phyloP scores from a whole-genome alignment of 345 rosid genomes.

The Gossypium bickii region DNA sequence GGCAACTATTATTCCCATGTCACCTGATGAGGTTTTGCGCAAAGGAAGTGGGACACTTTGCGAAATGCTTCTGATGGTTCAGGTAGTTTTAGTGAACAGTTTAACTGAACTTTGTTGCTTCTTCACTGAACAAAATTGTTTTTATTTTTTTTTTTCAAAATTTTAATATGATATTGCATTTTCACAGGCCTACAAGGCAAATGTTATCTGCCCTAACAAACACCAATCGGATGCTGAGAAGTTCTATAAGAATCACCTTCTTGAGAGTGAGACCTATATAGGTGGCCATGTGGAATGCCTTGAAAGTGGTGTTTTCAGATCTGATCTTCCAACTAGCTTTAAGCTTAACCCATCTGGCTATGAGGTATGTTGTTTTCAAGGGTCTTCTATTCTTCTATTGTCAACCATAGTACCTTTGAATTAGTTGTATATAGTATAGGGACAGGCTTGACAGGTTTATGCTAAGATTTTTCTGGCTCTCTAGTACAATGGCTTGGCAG shows the following conservation, averaged over 20 bases:
- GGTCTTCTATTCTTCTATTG: not conserved
- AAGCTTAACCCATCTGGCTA: conserved; percentile 80
- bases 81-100: conserved; percentile 45
- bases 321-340: conserved; percentile 88
- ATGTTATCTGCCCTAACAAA: conserved; percentile 96
- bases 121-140: not conserved
- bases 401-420: not conserved
- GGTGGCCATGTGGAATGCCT: conserved; percentile 99
- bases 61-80: conserved; percentile 99
- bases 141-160: not conserved
- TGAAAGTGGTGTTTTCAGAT: conserved; percentile 98
- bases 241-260: conserved; percentile 76
- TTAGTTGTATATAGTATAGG: not conserved
- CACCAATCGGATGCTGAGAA: conserved; percentile 86
- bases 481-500: not conserved
- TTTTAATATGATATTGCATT: conserved; percentile 13
- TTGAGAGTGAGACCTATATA: conserved; percentile 95
- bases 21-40: conserved; percentile 97
- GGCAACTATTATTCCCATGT: conserved; percentile 95
- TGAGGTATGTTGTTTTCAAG: conserved; percentile 46
- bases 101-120: conserved; percentile 10
- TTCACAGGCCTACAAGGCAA: conserved; percentile 78
- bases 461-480: not conserved
- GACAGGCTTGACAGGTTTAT: not conserved
- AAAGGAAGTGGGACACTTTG: conserved; percentile 99